A percentile compares a stretch with the other conserved stretches of the same genome.
Conservation (phyloP, 495 filamentous ascomycete genomes). For the Hypoxylon fragiforme region DNA sequence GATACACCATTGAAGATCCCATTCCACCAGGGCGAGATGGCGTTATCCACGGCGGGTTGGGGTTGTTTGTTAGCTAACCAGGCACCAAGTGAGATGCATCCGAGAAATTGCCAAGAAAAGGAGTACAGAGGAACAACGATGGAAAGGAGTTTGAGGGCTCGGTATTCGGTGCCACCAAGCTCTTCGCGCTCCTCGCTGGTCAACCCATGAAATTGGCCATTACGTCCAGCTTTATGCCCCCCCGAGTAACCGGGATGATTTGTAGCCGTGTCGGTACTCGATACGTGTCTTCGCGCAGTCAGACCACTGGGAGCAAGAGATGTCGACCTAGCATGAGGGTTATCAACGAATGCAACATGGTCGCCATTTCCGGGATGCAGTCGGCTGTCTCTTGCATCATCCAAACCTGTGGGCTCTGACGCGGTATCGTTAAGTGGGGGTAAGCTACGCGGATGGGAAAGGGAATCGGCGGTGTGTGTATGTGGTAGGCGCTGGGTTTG, state of each 20-base stretch:
- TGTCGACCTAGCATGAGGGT: constrained; percentile 14
- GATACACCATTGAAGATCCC: constrained; percentile 71
- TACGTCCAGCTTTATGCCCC: constrained; percentile 58
- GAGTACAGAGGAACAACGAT: constrained; percentile 77
- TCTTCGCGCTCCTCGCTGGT: constrained; percentile 67
- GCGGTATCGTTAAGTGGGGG: not conserved
- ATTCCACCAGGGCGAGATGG: constrained; percentile 66
- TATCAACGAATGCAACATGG: constrained; percentile 33
- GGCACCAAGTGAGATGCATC: constrained; percentile 69
- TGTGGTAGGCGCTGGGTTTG: not conserved
- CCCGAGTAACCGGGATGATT: constrained; percentile 30
- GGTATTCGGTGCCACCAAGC: constrained; percentile 80
- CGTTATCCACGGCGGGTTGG: constrained; percentile 63
- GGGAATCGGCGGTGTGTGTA: not conserved
- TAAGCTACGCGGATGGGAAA: not conserved
- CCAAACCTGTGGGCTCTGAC: not conserved
- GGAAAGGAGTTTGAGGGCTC: constrained; percentile 70
- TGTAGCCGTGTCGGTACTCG: constrained; percentile 13
- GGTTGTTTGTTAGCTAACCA: constrained; percentile 68
- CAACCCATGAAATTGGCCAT: constrained; percentile 73
- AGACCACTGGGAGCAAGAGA: constrained; percentile 20
- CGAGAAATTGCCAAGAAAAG: constrained; percentile 69
- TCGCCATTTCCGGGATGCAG: constrained; percentile 7
- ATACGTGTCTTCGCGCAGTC: constrained; percentile 17
- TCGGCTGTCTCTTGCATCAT: not conserved